Conservation (phyloP, 129 eudicot genomes). For the Escallonia rubra region DNA sequence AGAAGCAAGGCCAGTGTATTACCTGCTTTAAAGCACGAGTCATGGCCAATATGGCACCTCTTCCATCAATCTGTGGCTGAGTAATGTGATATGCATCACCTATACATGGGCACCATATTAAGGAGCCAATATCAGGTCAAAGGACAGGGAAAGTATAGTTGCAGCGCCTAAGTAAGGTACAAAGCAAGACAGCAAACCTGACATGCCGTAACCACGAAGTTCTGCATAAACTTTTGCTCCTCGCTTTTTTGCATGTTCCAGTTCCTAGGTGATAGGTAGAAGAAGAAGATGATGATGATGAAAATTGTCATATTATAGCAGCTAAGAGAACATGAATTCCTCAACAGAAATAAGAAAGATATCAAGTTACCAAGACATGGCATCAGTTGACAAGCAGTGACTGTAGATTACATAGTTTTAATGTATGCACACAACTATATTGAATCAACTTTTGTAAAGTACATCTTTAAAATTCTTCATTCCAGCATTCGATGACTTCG, state of each 20-base stretch:
- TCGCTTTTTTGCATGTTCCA: conserved; percentile 84
- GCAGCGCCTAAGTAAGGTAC: neutral
- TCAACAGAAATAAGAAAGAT: neutral
- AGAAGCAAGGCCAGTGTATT: neutral
- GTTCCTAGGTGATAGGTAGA: conserved; percentile 40
- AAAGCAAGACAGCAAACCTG: conserved; percentile 48
- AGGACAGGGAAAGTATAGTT: neutral
- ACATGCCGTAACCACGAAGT: conserved; percentile 93
- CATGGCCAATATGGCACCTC: conserved; percentile 94
- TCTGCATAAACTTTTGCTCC: conserved; percentile 88
- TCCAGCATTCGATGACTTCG: neutral
- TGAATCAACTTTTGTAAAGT: too few relatives aligned
- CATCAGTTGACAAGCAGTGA: too few relatives aligned
- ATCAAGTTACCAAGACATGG: too few relatives aligned
- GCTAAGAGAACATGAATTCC: neutral
- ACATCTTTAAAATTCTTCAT: neutral
- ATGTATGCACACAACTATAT: too few relatives aligned
- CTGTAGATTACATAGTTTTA: too few relatives aligned
- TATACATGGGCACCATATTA: conserved; percentile 17
- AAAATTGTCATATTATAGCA: too few relatives aligned
- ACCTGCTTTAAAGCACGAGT: conserved; percentile 86
- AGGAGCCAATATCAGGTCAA: conserved; percentile 1
- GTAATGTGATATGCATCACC: conserved; percentile 99
- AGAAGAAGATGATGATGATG: neutral
- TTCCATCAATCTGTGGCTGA: conserved; percentile 85